Base-by-base conservation (phyloP, 768 basidiomycete genomes). In the Vararia minispora region DNA sequence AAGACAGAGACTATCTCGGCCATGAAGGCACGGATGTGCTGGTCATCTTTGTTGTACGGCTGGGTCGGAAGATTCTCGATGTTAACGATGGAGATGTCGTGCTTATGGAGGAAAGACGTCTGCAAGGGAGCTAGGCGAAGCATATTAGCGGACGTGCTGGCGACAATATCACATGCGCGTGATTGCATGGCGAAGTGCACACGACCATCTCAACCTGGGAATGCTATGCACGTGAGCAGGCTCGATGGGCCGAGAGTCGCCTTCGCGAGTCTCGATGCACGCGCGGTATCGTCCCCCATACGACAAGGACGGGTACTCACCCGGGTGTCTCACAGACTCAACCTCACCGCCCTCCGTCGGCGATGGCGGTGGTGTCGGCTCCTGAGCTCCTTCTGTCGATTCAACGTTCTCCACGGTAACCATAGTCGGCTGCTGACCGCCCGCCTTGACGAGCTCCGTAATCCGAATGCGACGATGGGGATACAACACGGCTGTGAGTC, bases 1-100 rank as follows among this genome's bases (percentile, higher is more conserved):
- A 98, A 97, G 27, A 92, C 89, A 31, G 85, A 82, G 47, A 98
- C 84, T 43, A 98, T 89, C 61, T 98, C 94, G 29, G 82, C 81
- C 76, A 90, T 92, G 61, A 95, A 86, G 4, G 94, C 94, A 20
- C 90, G 84, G 49, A 94, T 81, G 58, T 92, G 84, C 57, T 95
- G 91, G 60, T 91, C 81, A 57, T 91, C 87, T 56, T 92, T 88
- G 64, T 81, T 77, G 66, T 82, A 92, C 0, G 88, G 76, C 44
- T 80, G 74, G 4, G 87, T 82, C 20, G 60, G 54, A 33, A 95
- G 72, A 54, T 97, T 97, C 20, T 79, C 76, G 23, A 95, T 80
- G 45, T 83, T 79, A 41, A 89, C 91, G 44, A 98, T 73, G 3
- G 94, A 97, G 42, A 98, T 72, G 33, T 71, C 68, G 53, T 82